A percentile compares a stretch with the other conserved stretches of the same genome.
These are phyloP conservation scores for Collariella sp. DNA, from an alignment of 495 filamentous ascomycete species.

Conservation along the genomic window DNA sequence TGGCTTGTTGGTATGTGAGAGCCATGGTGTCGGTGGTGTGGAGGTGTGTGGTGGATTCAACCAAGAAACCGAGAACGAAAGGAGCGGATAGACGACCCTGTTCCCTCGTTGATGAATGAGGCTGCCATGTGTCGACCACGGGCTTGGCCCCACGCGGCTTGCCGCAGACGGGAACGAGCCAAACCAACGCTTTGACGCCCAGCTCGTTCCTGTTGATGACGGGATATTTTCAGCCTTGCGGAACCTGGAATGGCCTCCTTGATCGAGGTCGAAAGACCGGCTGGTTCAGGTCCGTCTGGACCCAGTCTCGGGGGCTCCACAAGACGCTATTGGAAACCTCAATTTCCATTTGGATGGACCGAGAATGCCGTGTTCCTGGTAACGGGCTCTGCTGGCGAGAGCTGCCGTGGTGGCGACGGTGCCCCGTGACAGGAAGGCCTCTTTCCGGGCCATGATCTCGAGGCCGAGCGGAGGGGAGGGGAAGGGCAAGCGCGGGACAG, in stretches of 20 bases:
- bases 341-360: not conserved
- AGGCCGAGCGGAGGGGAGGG: not conserved
- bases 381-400: too few relatives aligned
- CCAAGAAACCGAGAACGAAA: not conserved
- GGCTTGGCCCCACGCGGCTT: not conserved
- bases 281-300: not conserved
- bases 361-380: not conserved
- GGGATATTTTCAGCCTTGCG: slow-evolving; percentile 9
- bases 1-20: slow-evolving; percentile 35
- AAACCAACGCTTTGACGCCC: not conserved
- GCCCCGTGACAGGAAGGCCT: not conserved
- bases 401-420: too few relatives aligned
- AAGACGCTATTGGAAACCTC: not conserved
- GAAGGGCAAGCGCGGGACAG: too few relatives aligned
- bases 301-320: not conserved
- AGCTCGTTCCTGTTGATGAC: not conserved
- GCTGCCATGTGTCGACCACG: slow-evolving; percentile 15
- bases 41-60: not conserved
- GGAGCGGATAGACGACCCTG: not conserved
- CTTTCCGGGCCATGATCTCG: not conserved
- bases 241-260: not conserved
- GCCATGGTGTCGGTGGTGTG: slow-evolving; percentile 25
- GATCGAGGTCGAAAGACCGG: not conserved
- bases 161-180: not conserved
- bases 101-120: not conserved